Base-by-base conservation (phyloP, 805 yeast species). In the Metschnikowia continentalis region DNA sequence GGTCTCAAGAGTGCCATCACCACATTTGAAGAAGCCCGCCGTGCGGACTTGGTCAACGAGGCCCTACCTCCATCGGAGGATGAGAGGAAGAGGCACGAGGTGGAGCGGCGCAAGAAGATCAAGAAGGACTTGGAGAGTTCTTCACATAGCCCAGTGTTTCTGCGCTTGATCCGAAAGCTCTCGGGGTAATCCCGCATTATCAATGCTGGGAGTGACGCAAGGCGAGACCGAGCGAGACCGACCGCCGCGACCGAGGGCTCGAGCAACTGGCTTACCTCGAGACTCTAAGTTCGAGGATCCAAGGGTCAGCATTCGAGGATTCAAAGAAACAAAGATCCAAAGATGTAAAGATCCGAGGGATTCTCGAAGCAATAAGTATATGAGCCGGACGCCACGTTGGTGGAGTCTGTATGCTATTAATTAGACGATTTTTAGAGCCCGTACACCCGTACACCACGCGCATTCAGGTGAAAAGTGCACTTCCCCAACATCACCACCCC, bases 11-110 rank as follows among this genome's bases (percentile, higher is more conserved):
- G 77, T 47, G 82, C 88, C 5, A 79, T 92, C 35, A 67, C 75
- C 26, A 76, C 87, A 6, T 92, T 92, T 64, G 91, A 88, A 59
- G 94, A 88, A 47, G 98, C 97, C 2, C 79, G 84, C 58, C 75
- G 70, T 51, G 88, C 88, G 4, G 99, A 92, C 71, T 65, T 86
- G 59, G 77, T 75, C 37, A 94, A 92, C 66, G 99, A 92, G 73
- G 86, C 88, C 22, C 67, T 92, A 62, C 99, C 99, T 1, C 98
- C 98, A 3, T 67, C 83, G 4, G 69, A 74, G 3, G 87, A 81
- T 47, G 88, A 87, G 60, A 63, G 77, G 32, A 72, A 60, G 56
- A 70, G 63, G 60, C 64, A 63, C 58, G 80, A 72, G 64, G 73
- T 66, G 61, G 77, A 76, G 61, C 67, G 81, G 66, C 73, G 75